Base-by-base conservation (phyloP, 208 protist genomes). In the Trypanosomatidae sp. region DNA sequence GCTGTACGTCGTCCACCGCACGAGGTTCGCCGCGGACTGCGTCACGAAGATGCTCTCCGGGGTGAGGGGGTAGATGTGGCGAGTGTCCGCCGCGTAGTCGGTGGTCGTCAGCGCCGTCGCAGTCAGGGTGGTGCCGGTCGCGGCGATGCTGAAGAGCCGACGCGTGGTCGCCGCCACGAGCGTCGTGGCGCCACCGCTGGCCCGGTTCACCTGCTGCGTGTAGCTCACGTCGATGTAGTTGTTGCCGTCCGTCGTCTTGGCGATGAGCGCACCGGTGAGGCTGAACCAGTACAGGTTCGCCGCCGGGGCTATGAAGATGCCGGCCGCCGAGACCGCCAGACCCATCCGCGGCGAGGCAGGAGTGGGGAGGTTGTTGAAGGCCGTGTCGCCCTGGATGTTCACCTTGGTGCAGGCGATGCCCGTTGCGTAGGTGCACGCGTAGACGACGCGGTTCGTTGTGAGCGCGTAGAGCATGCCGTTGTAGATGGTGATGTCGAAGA, bases 21-120 rank as follows among this genome's bases (percentile, higher is more conserved):
- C 56, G 47, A 80, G 59, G 66, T 68, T 66, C 9, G 60, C 22
- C 5, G 52, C 66, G 28, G 62, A 53, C 39, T 74, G 74, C 22
- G 83, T 70, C 19, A 95, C 6, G 74, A 91, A 90, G 53, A 95
- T 81, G 64, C 71, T 76, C 43, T 90, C 80, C 12, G 65, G 28
- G 19, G 53, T 73, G 30, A 86, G 33, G 9, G 85, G 80, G 62
- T 84, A 86, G 68, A 92, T 74, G n/a, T n/a, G n/a, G n/a, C n/a
- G n/a, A n/a, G n/a, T n/a, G n/a, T n/a, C n/a, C n/a, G n/a, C n/a
- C n/a, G n/a, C n/a, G n/a, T n/a, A n/a, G n/a, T n/a, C n/a, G n/a
- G n/a, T n/a, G n/a, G n/a, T n/a, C n/a, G n/a, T n/a, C n/a, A n/a
- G n/a, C n/a, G n/a, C n/a, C n/a, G n/a, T n/a, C n/a, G n/a, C n/a